Evolutionary conservation across 2,329 filamentous ascomycete genomes (phyloP), one percentile per base, ranked within the genome.

Genomic region (Curvularia lunata): DNA sequence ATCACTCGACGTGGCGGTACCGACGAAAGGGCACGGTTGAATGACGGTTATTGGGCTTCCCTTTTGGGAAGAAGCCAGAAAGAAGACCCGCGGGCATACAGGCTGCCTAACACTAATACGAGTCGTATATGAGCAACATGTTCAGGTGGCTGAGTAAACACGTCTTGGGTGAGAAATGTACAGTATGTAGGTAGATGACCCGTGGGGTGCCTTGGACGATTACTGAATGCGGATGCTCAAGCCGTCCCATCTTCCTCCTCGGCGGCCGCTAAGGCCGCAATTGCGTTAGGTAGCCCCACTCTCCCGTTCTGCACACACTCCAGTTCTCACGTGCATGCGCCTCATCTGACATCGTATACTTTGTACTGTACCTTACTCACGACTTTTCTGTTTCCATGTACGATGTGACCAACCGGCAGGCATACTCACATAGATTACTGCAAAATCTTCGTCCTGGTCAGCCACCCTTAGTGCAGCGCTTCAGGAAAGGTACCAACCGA

Each of bases 11-110:
- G 46, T 54, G 49, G 42, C 52, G 38, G 47, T 48, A 66, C 64
- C 67, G 66, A 61, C 63, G 55, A 65, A 63, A 53, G 45, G 56
- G 53, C 55, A 58, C 57, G 59, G 54, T 34, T 49, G 50, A 48
- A 58, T 62, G 63, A 54, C 32, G 47, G 37, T 18, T 49, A 53
- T 42, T 42, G 32, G 48, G 40, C 18, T 50, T 48, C 42, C 32
- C 10, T 74, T 70, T 73, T 65, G 71, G 64, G 62, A 54, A 67
- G 52, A 52, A 56, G 54, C 48, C 53, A 37, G 43, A 43, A 52
- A 37, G 32, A 41, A 45, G 37, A 58, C 54, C 54, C 40, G 40
- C 52, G 51, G 48, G 48, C 54, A 12, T 30, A 27, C 25, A 52
- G 46, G 48, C 42, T 23, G 51, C 43, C 43, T 52, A 58, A 54